These are phyloP conservation scores for Porcisia deanei DNA, from an alignment of 208 protist genomes.

Conservation along the genomic window DNA sequence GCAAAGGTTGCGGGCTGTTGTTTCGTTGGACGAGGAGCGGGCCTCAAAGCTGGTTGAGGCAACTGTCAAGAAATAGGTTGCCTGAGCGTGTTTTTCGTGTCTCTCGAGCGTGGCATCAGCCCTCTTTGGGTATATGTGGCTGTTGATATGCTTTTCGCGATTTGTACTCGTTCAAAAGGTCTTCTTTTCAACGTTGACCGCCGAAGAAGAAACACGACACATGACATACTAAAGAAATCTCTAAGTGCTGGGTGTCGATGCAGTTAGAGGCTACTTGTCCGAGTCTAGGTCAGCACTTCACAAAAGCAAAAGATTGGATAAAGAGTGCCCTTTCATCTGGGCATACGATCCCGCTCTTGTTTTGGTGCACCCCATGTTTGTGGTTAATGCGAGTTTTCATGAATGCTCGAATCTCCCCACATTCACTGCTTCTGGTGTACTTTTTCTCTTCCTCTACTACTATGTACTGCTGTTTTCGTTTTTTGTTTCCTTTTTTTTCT, in stretches of 20 bases:
- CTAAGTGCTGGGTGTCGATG: neutral
- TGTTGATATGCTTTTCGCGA: neutral
- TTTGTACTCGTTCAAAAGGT: neutral
- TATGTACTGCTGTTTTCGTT: neutral
- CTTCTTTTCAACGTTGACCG: neutral
- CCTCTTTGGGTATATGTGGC: neutral
- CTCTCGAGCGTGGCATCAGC: neutral
- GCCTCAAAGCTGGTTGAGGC: constrained; percentile 15
- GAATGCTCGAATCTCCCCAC: neutral
- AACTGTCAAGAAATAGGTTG: constrained; percentile 6
- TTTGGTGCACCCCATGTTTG: neutral
- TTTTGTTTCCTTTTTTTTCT: neutral
- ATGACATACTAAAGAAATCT: neutral
- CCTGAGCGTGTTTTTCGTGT: neutral
- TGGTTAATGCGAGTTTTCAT: neutral
- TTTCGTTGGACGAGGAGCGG: constrained; percentile 17
- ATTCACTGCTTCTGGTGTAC: neutral
- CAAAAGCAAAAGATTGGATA: neutral
- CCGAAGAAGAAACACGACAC: neutral
- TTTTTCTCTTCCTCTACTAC: constrained; percentile 15
- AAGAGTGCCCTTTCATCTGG: neutral
- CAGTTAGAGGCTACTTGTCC: neutral
- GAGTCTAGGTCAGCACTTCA: neutral
- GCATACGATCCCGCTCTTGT: neutral
- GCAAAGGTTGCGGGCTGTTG: constrained; percentile 28